Conservation (phyloP, 2,329 filamentous ascomycete genomes). For the Blumeriella jaapii region DNA sequence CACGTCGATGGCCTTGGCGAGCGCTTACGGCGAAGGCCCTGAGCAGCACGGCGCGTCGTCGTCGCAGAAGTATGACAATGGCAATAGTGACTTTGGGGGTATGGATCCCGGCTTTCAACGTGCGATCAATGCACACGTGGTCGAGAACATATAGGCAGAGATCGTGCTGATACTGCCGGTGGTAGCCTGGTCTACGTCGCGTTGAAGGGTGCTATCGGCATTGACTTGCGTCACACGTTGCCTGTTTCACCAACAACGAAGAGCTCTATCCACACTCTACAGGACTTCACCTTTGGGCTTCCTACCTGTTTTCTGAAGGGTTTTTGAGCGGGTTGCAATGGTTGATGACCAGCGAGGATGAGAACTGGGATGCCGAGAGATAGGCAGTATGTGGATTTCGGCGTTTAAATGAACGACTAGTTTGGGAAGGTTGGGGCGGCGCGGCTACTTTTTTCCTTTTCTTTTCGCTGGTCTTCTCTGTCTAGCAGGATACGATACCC, state of each 20-base stretch:
- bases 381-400: no score
- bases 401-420: conserved; percentile 2
- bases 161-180: conserved; percentile 14
- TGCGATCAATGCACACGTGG: conserved; percentile 68
- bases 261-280: not conserved
- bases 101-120: conserved; percentile 56
- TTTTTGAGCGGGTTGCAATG: no score
- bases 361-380: no score
- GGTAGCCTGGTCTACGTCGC: conserved; percentile 24
- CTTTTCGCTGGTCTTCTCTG: no score
- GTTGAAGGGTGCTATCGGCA: no score
- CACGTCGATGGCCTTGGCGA: conserved; percentile 42
- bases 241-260: not conserved
- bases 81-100: conserved; percentile 38
- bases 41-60: conserved; percentile 35
- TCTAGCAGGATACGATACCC: conserved; percentile 9
- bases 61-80: conserved; percentile 26
- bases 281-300: no score
- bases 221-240: not conserved
- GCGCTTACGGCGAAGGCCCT: conserved; percentile 44
- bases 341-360: no score
- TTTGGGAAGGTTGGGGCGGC: not conserved
- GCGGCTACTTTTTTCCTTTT: conserved; percentile 2
- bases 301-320: no score
- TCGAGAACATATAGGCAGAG: conserved; percentile 66